Base-by-base conservation (phyloP, 1,139 yeast species). In the Saccharomyces uvarum region DNA sequence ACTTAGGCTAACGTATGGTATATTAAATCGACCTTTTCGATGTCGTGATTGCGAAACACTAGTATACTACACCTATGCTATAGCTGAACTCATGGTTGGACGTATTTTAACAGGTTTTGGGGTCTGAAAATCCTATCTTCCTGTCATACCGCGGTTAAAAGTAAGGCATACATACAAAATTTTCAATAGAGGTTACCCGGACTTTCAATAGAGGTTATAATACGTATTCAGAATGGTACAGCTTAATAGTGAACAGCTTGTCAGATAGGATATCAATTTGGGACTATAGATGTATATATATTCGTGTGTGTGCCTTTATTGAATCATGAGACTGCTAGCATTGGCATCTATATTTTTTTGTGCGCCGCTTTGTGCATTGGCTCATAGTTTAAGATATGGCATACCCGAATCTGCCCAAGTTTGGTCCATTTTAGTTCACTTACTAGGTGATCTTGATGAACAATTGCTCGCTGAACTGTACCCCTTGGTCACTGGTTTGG, bases 401-500 rank as follows among this genome's bases (percentile, higher is more conserved):
- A 38, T 38, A 16, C 44, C 44, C 44, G 24, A 38, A 9, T 38
- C 44, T 8, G 44, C 11, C 19, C 44, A 38, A 21, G 13, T 38
- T 21, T 38, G 44, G 44, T 38, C 44, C 19, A 38, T 38, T 38
- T 38, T 38, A 38, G 44, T 38, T 16, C 24, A 16, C n/a, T 8
- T 38, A 38, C 44, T 38, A 13, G 24, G 13, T 3, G 44, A 38
- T 38, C 24, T 38, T 16, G 44, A 38, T 38, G 24, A 13, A 6
- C 49, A 47, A 13, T 24, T 57, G 11, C 24, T 61, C 38, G 38
- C 53, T n/a, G 55, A 50, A 5, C 19, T 62, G 24, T 62, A 62
- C 33, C 63, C 66, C 5, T 26, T 57, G 8, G 49, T 61, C 4
- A 55, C 58, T 1, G 53, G 51, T 19, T 16, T 61, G 31, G 63